Conservation (phyloP, 1,284 basidiomycete species). For the Trametes pubescens region DNA sequence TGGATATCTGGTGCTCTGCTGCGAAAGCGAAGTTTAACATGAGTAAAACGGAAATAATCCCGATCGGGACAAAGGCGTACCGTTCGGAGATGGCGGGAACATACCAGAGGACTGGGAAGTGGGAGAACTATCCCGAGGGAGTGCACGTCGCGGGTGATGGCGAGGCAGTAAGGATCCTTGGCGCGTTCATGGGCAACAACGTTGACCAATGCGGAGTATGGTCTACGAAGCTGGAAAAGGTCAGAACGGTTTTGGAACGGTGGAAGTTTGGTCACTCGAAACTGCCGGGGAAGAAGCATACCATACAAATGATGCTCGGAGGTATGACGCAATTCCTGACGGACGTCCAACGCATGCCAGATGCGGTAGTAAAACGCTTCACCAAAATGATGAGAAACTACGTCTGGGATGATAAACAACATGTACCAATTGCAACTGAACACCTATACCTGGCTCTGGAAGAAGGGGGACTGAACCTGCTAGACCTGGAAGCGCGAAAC, state of each 20-base stretch:
- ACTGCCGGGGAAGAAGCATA: conserved; percentile 29
- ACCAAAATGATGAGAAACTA: not conserved
- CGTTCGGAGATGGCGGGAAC: conserved; percentile 19
- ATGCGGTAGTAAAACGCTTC: not conserved
- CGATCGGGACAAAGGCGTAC: conserved; percentile 37
- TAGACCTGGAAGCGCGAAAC: conserved; percentile 5
- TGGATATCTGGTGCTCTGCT: conserved; percentile 42
- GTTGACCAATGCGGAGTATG: conserved; percentile 28
- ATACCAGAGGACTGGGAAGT: not conserved
- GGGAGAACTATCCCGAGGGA: not conserved
- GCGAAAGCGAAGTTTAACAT: conserved; percentile 46
- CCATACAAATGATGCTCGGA: conserved; percentile 20
- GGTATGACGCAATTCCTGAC: conserved; percentile 39
- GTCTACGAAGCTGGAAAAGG: conserved; percentile 33
- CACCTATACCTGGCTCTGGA: not conserved
- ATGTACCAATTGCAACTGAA: not conserved
- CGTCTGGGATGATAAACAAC: not conserved
- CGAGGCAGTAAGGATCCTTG: conserved; percentile 36
- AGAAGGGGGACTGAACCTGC: not conserved
- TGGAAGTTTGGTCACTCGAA: conserved; percentile 35
- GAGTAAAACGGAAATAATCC: conserved; percentile 45
- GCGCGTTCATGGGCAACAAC: conserved; percentile 41
- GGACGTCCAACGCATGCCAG: conserved; percentile 38
- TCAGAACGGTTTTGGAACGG: conserved; percentile 11
- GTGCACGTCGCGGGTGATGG: conserved; percentile 39